phyloP scores from a whole-genome alignment of 2,329 filamentous ascomycete species.

The Trichoderma pleuroti region DNA sequence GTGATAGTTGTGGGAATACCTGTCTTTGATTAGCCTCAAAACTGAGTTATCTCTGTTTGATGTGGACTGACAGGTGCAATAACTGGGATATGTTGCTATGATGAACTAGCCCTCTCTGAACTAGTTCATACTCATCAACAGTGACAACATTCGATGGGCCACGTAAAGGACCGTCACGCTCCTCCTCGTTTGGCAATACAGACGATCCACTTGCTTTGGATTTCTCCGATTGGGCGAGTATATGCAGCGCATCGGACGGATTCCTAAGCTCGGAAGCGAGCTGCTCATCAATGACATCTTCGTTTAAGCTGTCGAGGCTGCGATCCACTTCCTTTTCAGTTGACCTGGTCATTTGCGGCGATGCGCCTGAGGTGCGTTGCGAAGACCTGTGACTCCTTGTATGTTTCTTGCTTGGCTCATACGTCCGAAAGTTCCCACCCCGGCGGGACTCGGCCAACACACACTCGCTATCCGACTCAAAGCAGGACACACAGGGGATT shows the following conservation, averaged over 20 bases:
- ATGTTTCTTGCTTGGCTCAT: background rate
- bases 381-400: background rate
- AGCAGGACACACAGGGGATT: background rate
- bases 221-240: background rate
- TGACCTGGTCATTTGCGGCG: background rate
- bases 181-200: background rate
- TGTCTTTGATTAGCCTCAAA: background rate
- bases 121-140: background rate
- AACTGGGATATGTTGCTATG: background rate
- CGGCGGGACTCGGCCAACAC: background rate
- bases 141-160: background rate
- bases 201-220: background rate
- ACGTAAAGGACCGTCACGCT: background rate
- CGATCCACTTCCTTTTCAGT: background rate
- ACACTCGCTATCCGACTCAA: background rate
- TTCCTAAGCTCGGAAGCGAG: background rate
- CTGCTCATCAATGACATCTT: background rate
- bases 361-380: background rate
- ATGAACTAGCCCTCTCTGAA: background rate
- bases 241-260: slow-evolving; percentile 3
- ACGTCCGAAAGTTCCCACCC: background rate
- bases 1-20: background rate
- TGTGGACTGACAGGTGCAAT: background rate
- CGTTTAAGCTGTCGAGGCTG: background rate
- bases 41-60: background rate